phyloP scores from a whole-genome alignment of 441 rosid genomes.

The Pelargonium fulgidum region DNA sequence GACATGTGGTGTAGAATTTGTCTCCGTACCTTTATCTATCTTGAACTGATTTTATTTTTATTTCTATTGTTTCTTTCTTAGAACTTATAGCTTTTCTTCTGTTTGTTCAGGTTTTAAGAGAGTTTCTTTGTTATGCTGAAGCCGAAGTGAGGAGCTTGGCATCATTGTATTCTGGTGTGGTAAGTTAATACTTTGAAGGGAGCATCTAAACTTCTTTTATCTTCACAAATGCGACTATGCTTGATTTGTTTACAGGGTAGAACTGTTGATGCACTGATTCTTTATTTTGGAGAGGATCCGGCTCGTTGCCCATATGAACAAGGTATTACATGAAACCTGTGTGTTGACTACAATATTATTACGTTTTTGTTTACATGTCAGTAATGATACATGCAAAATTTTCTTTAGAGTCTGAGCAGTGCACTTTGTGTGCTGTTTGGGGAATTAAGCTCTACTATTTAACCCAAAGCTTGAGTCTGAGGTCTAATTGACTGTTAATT shows the following conservation, averaged over 20 bases:
- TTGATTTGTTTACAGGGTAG: conserved; percentile 45
- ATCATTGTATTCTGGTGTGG: conserved; percentile 58
- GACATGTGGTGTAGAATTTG: no score
- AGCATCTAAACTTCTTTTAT: conserved; percentile 1
- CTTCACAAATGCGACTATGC: conserved; percentile 2
- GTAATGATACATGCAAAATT: not conserved
- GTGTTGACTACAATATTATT: not conserved
- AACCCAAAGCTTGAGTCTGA: not conserved
- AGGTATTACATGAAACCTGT: conserved; percentile 29
- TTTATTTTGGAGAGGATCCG: conserved; percentile 75
- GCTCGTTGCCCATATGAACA: conserved; percentile 72
- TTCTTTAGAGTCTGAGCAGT: not conserved
- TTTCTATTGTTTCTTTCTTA: not conserved
- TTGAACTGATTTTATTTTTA: not conserved
- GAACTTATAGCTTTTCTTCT: not conserved
- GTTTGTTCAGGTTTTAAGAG: conserved; percentile 43
- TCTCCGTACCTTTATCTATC: no score
- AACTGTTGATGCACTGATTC: conserved; percentile 62
- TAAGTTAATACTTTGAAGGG: conserved; percentile 24
- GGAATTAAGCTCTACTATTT: not conserved
- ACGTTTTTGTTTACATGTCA: not conserved
- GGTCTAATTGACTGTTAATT: not conserved
- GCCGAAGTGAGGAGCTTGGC: conserved; percentile 62
- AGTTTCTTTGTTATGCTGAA: conserved; percentile 59
- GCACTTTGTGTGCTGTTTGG: not conserved